phyloP scores from a whole-genome alignment of 169 alveolate species.

The Blepharisma undulans region DNA sequence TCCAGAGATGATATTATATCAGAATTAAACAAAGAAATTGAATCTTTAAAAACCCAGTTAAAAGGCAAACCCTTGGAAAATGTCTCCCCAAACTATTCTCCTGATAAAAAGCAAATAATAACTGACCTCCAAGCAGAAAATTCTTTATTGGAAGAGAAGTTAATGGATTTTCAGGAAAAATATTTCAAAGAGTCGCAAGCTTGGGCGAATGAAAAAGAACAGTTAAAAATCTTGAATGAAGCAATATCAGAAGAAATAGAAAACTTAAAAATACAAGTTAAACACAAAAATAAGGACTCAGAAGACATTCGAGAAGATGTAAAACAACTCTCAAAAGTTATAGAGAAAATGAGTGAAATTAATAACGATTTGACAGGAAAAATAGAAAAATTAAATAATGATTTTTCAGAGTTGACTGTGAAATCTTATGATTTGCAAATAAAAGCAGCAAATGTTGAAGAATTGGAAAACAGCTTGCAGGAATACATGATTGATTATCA shows the following conservation, averaged over 20 bases:
- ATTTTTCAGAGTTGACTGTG: neutral
- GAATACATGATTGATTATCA: neutral
- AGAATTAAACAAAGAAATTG: neutral
- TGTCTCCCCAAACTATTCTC: neutral
- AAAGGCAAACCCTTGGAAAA: neutral
- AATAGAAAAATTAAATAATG: constrained; percentile 12
- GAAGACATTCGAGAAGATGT: neutral
- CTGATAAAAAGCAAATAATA: neutral
- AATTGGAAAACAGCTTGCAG: constrained; percentile 26
- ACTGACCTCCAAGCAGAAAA: neutral
- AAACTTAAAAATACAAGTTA: neutral
- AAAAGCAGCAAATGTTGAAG: constrained; percentile 8
- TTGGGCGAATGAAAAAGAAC: constrained; percentile 11
- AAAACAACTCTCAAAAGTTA: constrained; percentile 5
- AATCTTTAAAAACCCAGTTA: neutral
- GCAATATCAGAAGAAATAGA: constrained; percentile 22
- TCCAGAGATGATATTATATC: neutral
- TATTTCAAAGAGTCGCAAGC: neutral
- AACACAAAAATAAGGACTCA: neutral
- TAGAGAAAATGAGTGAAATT: neutral
- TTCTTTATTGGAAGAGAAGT: neutral
- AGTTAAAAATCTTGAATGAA: neutral
- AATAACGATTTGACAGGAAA: constrained; percentile 21
- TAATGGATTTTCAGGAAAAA: neutral
- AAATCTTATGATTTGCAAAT: constrained; percentile 25